These are phyloP conservation scores for Phytophthora fragariaefolia DNA, from an alignment of 352 stramenopile species.

Conservation along the genomic window DNA sequence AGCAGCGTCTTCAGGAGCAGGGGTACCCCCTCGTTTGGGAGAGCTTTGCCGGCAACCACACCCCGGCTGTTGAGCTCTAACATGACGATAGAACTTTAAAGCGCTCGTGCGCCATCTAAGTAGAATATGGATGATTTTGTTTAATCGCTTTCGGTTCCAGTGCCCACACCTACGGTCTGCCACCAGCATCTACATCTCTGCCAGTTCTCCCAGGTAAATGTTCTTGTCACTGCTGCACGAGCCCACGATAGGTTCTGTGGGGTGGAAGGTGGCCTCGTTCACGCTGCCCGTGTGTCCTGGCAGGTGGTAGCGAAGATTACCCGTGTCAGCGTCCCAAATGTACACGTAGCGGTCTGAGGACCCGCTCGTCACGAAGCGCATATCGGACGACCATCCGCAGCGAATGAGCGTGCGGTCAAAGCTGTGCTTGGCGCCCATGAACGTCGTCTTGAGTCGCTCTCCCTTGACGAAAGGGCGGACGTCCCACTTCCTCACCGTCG, in stretches of 20 bases:
- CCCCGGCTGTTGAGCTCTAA: slow-evolving; percentile 41
- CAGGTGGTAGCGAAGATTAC: slow-evolving; percentile 93
- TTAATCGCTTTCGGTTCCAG: slow-evolving; percentile 21
- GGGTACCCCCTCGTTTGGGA: slow-evolving; percentile 92
- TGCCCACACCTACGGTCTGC: neutral
- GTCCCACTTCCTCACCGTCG: slow-evolving; percentile 93
- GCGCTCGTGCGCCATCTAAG: slow-evolving; percentile 25
- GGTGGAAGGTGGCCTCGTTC: slow-evolving; percentile 94
- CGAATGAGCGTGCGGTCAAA: slow-evolving; percentile 95
- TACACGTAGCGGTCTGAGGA: slow-evolving; percentile 94
- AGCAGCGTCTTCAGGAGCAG: slow-evolving; percentile 80
- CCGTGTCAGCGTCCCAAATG: slow-evolving; percentile 94
- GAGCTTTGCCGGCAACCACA: slow-evolving; percentile 31
- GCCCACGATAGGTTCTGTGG: slow-evolving; percentile 82
- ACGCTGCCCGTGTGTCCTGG: slow-evolving; percentile 95
- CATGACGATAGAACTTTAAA: slow-evolving; percentile 24
- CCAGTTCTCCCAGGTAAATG: slow-evolving; percentile 85
- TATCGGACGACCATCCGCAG: slow-evolving; percentile 91
- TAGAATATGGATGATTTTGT: slow-evolving; percentile 42
- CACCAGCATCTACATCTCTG: slow-evolving; percentile 44
- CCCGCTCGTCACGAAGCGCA: slow-evolving; percentile 87
- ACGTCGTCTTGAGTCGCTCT: slow-evolving; percentile 63
- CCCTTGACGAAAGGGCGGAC: slow-evolving; percentile 89
- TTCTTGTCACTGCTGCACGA: slow-evolving; percentile 89
- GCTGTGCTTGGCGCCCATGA: slow-evolving; percentile 90